Conservation (phyloP, 2,329 filamentous ascomycete genomes). For the Knoxdaviesia capensis region DNA sequence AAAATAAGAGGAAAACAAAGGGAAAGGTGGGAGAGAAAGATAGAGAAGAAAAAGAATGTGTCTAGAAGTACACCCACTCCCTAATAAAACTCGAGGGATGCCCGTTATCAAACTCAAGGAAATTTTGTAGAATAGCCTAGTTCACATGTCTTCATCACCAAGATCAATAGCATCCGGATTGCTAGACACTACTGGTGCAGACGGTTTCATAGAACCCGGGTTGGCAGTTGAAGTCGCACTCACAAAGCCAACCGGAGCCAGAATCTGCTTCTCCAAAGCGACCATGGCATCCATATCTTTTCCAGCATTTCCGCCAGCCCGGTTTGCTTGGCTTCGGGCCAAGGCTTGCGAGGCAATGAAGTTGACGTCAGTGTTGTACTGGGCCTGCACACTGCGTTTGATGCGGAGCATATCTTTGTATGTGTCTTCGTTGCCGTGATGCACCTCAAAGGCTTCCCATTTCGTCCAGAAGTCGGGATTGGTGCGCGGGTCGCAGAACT, state of each 20-base stretch:
- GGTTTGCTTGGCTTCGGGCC: slow-evolving; percentile 48
- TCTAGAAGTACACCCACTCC: not conserved
- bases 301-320: slow-evolving; percentile 23
- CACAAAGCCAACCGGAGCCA: slow-evolving; percentile 79
- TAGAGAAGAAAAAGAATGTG: slow-evolving; percentile 3
- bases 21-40: slow-evolving; percentile 3
- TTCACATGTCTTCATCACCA: slow-evolving; percentile 28
- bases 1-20: slow-evolving; percentile 5
- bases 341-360: slow-evolving; percentile 95
- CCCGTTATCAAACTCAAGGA: not conserved
- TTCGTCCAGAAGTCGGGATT: slow-evolving; percentile 84
- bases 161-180: slow-evolving; percentile 80
- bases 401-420: slow-evolving; percentile 98
- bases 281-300: slow-evolving; percentile 64
- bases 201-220: slow-evolving; percentile 39
- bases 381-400: slow-evolving; percentile 90
- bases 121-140: not conserved
- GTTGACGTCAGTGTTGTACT: slow-evolving; percentile 97
- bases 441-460: slow-evolving; percentile 94
- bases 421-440: slow-evolving; percentile 96
- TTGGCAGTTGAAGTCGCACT: slow-evolving; percentile 36
- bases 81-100: not conserved
- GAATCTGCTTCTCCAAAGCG: slow-evolving; percentile 69
- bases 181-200: slow-evolving; percentile 24
- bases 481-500: slow-evolving; percentile 90